Base-by-base conservation (phyloP, 2,329 filamentous ascomycete genomes). In the Xylariales sp. region DNA sequence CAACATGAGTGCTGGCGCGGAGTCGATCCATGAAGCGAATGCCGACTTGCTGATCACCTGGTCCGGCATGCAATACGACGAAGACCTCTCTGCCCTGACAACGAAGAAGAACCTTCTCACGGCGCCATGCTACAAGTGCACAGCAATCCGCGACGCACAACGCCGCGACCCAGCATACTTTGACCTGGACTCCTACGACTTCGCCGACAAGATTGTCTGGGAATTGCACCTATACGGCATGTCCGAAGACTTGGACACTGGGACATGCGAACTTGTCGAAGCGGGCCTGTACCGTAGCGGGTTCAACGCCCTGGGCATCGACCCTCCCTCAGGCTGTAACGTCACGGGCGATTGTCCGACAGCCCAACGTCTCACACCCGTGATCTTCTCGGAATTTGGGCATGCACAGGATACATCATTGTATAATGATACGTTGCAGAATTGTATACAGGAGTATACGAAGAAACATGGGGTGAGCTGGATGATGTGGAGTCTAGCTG, bases 401-500 rank as follows among this genome's bases (percentile, higher is more conserved):
- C 68, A 72, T 45, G 55, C 52, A 16, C 68, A 73, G 49, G 63
- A 69, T 36, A 48, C 49, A 1, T 59, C 55, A 37, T 47, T 72
- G 18, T 62, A 71, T 50, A 64, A 65, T 40, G 61, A 66, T 46
- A 65, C 63, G n/a, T 56, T 74, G 44, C 65, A 69, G 53, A 64
- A 62, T 37, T 75, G 70, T 48, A 52, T 74, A 40, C 57, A 58
- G 22, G 62, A 65, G 12, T 74, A 63, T 53, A 71, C 70, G 12
- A 52, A 62, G 41, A 59, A 63, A 49, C 57, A 74, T 45, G 49
- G 59, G 18, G 58, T 74, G 20, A 68, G 66, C 53, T 74, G 70
- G 71, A 66, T 68, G 47, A 65, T 71, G 58, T 74, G 71, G 70
- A 57, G 60, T 36, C 53, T 74, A 32, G 70, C 70, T 1, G 71